Base-by-base conservation (phyloP, 371 early-diverging fungal genomes). In the Sporodiniella umbellata region DNA sequence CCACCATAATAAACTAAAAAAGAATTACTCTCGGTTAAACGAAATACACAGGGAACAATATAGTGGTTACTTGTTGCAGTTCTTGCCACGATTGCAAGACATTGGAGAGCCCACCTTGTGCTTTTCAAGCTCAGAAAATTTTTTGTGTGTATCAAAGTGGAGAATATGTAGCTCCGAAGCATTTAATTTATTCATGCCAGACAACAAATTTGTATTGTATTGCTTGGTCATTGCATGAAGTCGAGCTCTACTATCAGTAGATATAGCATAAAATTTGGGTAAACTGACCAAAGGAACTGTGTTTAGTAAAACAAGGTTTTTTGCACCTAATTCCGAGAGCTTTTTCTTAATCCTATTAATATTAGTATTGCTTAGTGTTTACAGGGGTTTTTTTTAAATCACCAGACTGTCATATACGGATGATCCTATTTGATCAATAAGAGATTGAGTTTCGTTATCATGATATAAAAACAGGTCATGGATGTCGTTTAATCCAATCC, bases 401-500 rank as follows among this genome's bases (percentile, higher is more conserved):
- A 37, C 40, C 40, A 40, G 15, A 21, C 21, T 19, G 22, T 21
- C 21, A 4, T 40, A 12, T 1, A 40, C 8, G 10, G 40, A 40
- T 1, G 12, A 19, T 7, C 21, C 15, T 7, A 40, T 15, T 40
- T 40, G n/a, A 19, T 40, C 40, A 40, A 40, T 19, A 2, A 40
- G 18, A 21, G 10, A 21, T 40, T 40, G 5, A 19, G 22, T 8
- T 7, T 8, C 8, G 21, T 40, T 30, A 1, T 17, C 7, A 1
- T 48, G 17, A 22, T 28, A 4, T 25, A 25, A 23, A 26, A 53
- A 49, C 14, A 58, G 10, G 15, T 49, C 54, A 22, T 31, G 22
- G 2, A 58, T 38, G 23, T 58, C 59, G 38, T 58, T 58, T 7
- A 53, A 49, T 19, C 59, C 59, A 14, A 42, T 51, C 59, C 59